Evolutionary conservation across 2,329 filamentous ascomycete species (phyloP), one percentile per base, ranked within the genome.

Genomic region (Cadophora sp.): DNA sequence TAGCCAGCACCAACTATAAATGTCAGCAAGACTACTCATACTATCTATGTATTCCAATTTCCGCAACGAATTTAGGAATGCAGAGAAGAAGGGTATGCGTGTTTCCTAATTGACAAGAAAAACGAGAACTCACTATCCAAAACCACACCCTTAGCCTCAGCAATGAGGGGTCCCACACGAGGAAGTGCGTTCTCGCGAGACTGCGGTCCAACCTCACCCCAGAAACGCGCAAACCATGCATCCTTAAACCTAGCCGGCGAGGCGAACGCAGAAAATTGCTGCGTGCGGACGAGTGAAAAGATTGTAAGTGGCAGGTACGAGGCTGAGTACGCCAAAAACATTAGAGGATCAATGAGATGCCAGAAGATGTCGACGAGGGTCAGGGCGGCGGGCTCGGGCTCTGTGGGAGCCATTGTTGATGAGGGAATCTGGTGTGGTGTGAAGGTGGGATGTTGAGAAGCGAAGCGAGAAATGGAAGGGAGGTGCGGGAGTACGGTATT

Each of bases 211-310:
- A 83, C 81, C 64, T 75, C 80, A 40, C 78, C 78, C 89, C 89
- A 92, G 79, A 91, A 90, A 50, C 79, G 78, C 63, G 83, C 83
- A 78, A 91, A 92, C 85, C 88, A 90, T 70, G 74, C 77, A 55
- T 79, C 74, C 72, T 81, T 79, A 73, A 66, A 72, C 14, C 27
- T 56, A 1, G 78, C 75, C 1, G 78, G 80, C 22, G 81, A 83
- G 55, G 84, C 61, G 22, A 87, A 78, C 5, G 80, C 76, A 65
- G 68, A 40, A 65, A 79, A 77, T 58, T 82, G 73, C 56, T 75
- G 70, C 9, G 75, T 71, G 34, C 73, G 71, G 56, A 85, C 16
- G 40, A 89, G 80, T 14, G 76, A 69, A 43, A 79, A 40, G 60
- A 90, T 75, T 0, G 88, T 87, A 27, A 73, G 66, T 0, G 87